Evolutionary conservation across 345 rosid genomes (phyloP).

Genomic region (Linum lewisii): DNA sequence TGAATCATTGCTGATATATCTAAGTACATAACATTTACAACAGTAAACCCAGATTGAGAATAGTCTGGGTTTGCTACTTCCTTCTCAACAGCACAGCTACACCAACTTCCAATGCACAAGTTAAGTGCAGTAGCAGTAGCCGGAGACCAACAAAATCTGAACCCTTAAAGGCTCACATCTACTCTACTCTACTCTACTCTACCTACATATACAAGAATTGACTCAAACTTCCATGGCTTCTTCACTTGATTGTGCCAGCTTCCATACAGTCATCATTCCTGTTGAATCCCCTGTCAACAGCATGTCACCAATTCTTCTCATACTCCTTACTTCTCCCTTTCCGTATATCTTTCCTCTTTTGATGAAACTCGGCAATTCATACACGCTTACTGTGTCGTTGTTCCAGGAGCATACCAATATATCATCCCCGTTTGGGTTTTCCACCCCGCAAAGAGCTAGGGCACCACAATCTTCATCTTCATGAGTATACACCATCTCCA

Average conservation of each 20-base stretch:
- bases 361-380: constrained; percentile 38
- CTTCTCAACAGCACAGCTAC: too few species aligned
- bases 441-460: constrained; percentile 28
- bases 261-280: constrained; percentile 33
- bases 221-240: too few species aligned
- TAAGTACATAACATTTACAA: too few species aligned
- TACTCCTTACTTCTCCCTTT: constrained; percentile 20
- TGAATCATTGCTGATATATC: too few species aligned
- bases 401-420: constrained; percentile 33
- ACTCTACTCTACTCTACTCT: too few species aligned
- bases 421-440: constrained; percentile 34
- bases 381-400: constrained; percentile 27
- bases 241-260: constrained; percentile 4
- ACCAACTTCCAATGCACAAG: too few species aligned
- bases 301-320: constrained; percentile 31
- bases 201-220: too few species aligned
- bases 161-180: too few species aligned
- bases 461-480: constrained; percentile 27
- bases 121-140: too few species aligned
- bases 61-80: too few species aligned
- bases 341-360: constrained; percentile 47
- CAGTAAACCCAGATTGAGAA: too few species aligned
- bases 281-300: constrained; percentile 44
- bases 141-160: too few species aligned
- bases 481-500: constrained; percentile 25